These are phyloP conservation scores for Fraxinus angustifolia DNA, from an alignment of 305 asterid genomes.

Conservation along the genomic window DNA sequence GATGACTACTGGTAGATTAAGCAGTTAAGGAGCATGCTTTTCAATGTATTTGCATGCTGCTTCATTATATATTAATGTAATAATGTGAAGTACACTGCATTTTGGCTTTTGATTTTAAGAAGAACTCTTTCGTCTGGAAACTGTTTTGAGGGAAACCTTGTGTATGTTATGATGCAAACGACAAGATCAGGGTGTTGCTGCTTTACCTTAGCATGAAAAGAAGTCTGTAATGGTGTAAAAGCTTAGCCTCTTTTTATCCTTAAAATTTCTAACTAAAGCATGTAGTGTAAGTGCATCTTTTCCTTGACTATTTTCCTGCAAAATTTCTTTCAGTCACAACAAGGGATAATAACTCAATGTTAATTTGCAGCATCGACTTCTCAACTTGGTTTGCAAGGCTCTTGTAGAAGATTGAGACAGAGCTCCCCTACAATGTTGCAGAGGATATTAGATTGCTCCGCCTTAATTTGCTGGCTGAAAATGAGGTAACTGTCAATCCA, in stretches of 20 bases:
- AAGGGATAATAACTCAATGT: slow-evolving; percentile 4
- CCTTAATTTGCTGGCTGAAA: slow-evolving; percentile 25
- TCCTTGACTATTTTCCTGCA: neutral
- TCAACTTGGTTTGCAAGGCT: slow-evolving; percentile 53
- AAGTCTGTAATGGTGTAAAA: neutral
- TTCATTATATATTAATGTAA: neutral
- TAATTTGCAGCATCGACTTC: slow-evolving; percentile 52
- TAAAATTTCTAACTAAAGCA: neutral
- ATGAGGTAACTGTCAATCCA: slow-evolving; percentile 30
- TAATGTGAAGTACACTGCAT: neutral
- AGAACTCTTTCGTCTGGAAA: neutral
- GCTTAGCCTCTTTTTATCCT: neutral
- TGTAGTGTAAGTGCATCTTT: neutral
- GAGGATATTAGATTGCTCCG: slow-evolving; percentile 39
- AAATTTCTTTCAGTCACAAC: neutral
- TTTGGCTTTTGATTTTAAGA: neutral
- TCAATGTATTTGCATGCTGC: neutral
- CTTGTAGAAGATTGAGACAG: slow-evolving; percentile 56
- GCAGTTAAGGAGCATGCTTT: neutral
- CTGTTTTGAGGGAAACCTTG: neutral
- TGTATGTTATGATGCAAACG: neutral
- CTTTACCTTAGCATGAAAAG: neutral
- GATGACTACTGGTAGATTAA: neutral
- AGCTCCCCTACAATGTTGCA: slow-evolving; percentile 41
- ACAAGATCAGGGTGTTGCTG: neutral